Base-by-base conservation (phyloP, 2,329 filamentous ascomycete species). In the Trichoderma koningii region DNA sequence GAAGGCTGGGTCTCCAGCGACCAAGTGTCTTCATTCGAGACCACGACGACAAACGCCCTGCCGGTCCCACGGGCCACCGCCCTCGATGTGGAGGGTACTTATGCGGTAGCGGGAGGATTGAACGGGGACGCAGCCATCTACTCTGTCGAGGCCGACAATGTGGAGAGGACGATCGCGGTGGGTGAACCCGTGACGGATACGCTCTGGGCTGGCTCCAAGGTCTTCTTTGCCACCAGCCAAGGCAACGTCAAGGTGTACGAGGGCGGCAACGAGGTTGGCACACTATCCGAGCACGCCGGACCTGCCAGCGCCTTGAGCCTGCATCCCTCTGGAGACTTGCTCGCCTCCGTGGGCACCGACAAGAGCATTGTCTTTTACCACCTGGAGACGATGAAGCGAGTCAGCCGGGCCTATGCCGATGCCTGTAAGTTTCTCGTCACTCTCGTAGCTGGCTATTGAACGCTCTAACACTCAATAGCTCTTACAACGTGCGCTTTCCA, bases 301-400 rank as follows among this genome's bases (percentile, higher is more conserved):
- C 83, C 91, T 64, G 90, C 88, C 1, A 95, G 89, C 9, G 89
- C 86, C 5, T 77, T 99, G 65, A 87, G 92, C 42, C 74, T 93
- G 7, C 95, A 99, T 75, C 92, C 95, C 1, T 89, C 90, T 69
- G 91, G 90, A 45, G 86, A 90, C 61, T 87, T 99, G 64, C 76
- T 97, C 53, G 94, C 91, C 2, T 97, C 94, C 0, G 90, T 95
- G 41, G 93, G 94, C 55, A 85, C 87, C 1, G 95, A 99, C 76
- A 97, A 97, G 85, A 94, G 90, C 76, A 93, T 96, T 73, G 87
- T 93, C 2, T 87, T 98, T 68, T 97, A 98, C 77, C 92, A 98
- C 69, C 77, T 97, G 45, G 77, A 83, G 21, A 82, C 81, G 4
- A 82, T 87, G 73, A 85, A 87, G 72, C 85, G 88, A 28, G 86